Evolutionary conservation across 306 rosid genomes (phyloP), one percentile per base, ranked within the genome.

Genomic region (Pterocarpus santalinus): DNA sequence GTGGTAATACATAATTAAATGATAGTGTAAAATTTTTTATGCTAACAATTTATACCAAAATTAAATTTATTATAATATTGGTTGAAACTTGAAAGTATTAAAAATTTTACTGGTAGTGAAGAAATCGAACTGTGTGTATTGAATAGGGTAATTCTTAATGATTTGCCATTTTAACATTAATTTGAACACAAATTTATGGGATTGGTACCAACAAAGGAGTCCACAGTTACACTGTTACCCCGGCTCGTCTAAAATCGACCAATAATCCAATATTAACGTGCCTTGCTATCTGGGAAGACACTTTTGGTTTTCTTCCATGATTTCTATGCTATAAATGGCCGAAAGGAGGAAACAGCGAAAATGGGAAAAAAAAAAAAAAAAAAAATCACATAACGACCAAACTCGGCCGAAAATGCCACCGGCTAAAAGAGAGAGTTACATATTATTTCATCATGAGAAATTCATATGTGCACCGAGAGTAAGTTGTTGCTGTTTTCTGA

Each of bases 201-300:
- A 38, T 38, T 4, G 41, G 7, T 38, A 75, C 12, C 28, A 22
- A 22, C 3, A 7, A 62, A 64, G 44, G 56, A 33, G 43, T 63
- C 73, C 28, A 22, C 28, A 22, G 4, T 7, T 79, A 38, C 46
- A 56, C 47, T 53, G 53, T 49, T 75, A 68, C 62, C 70, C 68
- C 13, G 35, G 57, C n/a, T 73, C 22, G 57, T 57, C 70, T 62
- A 69, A 73, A 51, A 62, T 69, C 58, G 72, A 84, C 81, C 78
- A 22, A 38, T 68, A 38, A 73, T 80, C 72, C 16, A 17, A 36
- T 56, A 72, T 53, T 46, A 49, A 65, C n/a, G 65, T 34, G 72
- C 58, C 62, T 67, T 57, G 70, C 85, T 74, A 71, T 75, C 74
- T 67, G 49, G 63, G 58, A 75, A 60, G 81, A 56, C 66, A 60